phyloP scores from a whole-genome alignment of 1,284 basidiomycete species.

The Cutaneotrichosporon spelunceum region DNA sequence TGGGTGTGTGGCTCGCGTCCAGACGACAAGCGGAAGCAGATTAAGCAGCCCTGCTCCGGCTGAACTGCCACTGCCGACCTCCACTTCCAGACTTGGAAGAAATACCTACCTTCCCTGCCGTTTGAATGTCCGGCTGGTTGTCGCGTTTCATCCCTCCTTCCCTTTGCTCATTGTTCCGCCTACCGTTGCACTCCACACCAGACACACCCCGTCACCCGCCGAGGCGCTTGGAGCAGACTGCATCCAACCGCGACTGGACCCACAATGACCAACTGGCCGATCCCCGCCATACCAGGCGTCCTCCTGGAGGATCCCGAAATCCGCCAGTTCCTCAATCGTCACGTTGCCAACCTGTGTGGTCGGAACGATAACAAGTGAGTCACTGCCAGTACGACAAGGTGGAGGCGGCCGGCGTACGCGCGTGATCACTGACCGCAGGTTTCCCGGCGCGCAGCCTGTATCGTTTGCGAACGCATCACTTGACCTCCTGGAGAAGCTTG shows the following conservation, averaged over 20 bases:
- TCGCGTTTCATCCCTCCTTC: too few relatives aligned
- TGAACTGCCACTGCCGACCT: too few relatives aligned
- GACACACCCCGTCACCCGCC: not conserved
- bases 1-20: too few relatives aligned
- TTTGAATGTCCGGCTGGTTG: too few relatives aligned
- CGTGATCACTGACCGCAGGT: constrained; percentile 55
- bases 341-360: constrained; percentile 65
- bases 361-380: constrained; percentile 60
- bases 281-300: constrained; percentile 49
- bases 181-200: too few relatives aligned
- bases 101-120: too few relatives aligned
- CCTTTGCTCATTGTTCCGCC: not conserved
- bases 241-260: not conserved
- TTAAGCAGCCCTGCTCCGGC: too few relatives aligned
- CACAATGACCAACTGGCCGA: constrained; percentile 13
- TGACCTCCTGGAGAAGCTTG: constrained; percentile 70
- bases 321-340: constrained; percentile 60
- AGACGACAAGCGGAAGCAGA: too few relatives aligned
- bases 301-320: constrained; percentile 54
- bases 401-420: too few relatives aligned
- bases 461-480: constrained; percentile 73
- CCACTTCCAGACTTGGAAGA: not conserved
- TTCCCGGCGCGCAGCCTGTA: constrained; percentile 90
- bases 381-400: not conserved
- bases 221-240: not conserved